phyloP scores from a whole-genome alignment of 495 filamentous ascomycete genomes.

The Sordaria brevicollis region DNA sequence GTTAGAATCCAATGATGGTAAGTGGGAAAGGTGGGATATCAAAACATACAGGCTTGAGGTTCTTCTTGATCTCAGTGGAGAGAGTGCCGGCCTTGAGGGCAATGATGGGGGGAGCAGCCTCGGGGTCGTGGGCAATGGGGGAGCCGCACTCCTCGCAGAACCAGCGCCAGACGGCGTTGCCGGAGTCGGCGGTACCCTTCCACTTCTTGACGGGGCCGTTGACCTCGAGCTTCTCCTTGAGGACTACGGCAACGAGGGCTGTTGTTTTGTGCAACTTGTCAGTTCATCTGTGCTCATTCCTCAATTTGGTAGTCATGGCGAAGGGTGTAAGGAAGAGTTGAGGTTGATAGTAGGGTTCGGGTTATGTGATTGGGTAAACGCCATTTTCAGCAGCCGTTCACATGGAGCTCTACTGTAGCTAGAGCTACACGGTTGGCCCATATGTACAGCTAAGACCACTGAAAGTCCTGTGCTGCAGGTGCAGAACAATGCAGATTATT shows the following conservation, averaged over 20 bases:
- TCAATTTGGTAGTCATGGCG: neutral
- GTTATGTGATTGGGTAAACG: neutral
- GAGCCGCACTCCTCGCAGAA: slow-evolving; percentile 63
- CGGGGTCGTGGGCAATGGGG: slow-evolving; percentile 59
- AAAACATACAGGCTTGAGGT: slow-evolving; percentile 48
- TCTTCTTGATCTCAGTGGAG: slow-evolving; percentile 54
- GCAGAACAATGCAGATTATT: neutral
- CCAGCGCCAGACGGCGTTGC: slow-evolving; percentile 51
- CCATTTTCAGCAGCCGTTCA: neutral
- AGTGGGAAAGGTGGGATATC: neutral
- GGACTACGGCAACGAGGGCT: slow-evolving; percentile 58
- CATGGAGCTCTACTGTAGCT: neutral
- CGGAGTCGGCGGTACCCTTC: slow-evolving; percentile 43
- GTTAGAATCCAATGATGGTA: neutral
- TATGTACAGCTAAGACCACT: neutral
- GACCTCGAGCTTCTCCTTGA: slow-evolving; percentile 49
- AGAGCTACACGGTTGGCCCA: neutral
- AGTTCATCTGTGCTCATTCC: neutral
- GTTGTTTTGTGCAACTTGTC: neutral
- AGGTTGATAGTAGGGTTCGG: neutral
- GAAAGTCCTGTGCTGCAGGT: neutral
- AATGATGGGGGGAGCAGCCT: slow-evolving; percentile 56
- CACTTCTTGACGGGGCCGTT: slow-evolving; percentile 55
- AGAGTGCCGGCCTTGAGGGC: slow-evolving; percentile 58
- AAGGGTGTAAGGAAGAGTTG: neutral